Evolutionary conservation across 805 yeast species (phyloP).

Genomic region (Isabelozyma rhagii): DNA sequence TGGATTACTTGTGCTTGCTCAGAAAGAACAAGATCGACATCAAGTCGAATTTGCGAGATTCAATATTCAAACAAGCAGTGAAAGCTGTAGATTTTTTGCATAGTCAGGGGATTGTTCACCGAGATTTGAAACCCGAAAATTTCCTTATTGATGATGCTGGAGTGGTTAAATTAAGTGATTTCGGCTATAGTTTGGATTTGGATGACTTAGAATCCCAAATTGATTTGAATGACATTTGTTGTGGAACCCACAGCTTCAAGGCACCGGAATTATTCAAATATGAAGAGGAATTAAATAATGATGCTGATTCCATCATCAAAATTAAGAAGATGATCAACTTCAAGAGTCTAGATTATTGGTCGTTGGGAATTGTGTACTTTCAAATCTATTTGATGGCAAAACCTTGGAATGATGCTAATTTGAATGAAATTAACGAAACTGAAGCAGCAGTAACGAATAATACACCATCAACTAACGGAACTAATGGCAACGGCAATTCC

Average conservation of each 20-base stretch:
- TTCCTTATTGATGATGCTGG: constrained; percentile 46
- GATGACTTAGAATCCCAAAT: constrained; percentile 11
- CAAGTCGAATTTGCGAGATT: constrained; percentile 37
- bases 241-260: constrained; percentile 54
- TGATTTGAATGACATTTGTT: constrained; percentile 20
- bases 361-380: constrained; percentile 49
- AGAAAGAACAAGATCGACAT: constrained; percentile 31
- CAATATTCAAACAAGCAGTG: constrained; percentile 44
- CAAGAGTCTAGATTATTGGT: constrained; percentile 48
- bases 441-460: not conserved
- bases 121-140: constrained; percentile 58
- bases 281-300: constrained; percentile 12
- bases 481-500: not conserved
- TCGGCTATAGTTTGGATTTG: constrained; percentile 47
- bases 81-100: constrained; percentile 46
- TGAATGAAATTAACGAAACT: constrained; percentile 15
- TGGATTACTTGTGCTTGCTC: constrained; percentile 38
- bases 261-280: constrained; percentile 47
- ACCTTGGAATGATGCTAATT: constrained; percentile 48
- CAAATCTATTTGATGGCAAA: constrained; percentile 40
- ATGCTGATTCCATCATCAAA: not conserved
- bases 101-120: constrained; percentile 39
- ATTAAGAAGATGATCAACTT: constrained; percentile 14
- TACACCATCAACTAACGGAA: not conserved
- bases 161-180: constrained; percentile 44